Conservation (phyloP, 2,329 filamentous ascomycete genomes). For the Fusarium cicatricum region DNA sequence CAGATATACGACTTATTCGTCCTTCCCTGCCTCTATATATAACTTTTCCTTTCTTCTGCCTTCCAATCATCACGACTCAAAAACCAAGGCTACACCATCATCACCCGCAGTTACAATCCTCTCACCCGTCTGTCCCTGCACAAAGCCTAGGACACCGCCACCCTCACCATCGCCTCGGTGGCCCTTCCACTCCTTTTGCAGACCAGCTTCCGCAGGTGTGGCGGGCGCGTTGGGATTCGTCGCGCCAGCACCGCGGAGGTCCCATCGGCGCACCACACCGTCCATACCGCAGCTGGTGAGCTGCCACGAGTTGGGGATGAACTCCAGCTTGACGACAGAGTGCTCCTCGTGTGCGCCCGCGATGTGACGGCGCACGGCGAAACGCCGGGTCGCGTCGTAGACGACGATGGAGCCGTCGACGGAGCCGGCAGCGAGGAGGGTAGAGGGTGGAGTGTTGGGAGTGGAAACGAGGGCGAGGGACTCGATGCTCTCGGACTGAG, state of each 20-base stretch:
- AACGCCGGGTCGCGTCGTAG: conserved; percentile 86
- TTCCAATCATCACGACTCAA: conserved; percentile 57
- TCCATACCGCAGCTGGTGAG: conserved; percentile 93
- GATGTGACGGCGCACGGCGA: conserved; percentile 85
- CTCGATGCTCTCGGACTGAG: conserved; percentile 80
- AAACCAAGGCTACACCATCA: conserved; percentile 76
- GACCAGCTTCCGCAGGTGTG: conserved; percentile 63
- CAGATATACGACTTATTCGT: conserved; percentile 26
- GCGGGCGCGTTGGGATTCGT: conserved; percentile 43
- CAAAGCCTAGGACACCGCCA: conserved; percentile 89
- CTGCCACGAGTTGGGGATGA: conserved; percentile 73
- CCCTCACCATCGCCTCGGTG: conserved; percentile 86
- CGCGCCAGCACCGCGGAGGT: conserved; percentile 63
- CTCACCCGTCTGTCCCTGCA: conserved; percentile 78
- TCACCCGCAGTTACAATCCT: conserved; percentile 90
- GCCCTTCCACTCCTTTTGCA: conserved; percentile 89
- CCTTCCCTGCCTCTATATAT: conserved; percentile 22
- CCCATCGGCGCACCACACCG: conserved; percentile 89
- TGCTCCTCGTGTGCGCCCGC: conserved; percentile 85
- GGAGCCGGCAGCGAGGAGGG: conserved; percentile 69
- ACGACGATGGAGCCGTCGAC: conserved; percentile 83
- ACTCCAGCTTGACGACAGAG: conserved; percentile 92
- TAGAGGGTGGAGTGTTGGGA: conserved; percentile 55
- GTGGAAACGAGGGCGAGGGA: conserved; percentile 68
- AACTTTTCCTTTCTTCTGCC: conserved; percentile 13